These are phyloP conservation scores for Lophiostoma macrostomum DNA, from an alignment of 495 filamentous ascomycete species.

Conservation along the genomic window DNA sequence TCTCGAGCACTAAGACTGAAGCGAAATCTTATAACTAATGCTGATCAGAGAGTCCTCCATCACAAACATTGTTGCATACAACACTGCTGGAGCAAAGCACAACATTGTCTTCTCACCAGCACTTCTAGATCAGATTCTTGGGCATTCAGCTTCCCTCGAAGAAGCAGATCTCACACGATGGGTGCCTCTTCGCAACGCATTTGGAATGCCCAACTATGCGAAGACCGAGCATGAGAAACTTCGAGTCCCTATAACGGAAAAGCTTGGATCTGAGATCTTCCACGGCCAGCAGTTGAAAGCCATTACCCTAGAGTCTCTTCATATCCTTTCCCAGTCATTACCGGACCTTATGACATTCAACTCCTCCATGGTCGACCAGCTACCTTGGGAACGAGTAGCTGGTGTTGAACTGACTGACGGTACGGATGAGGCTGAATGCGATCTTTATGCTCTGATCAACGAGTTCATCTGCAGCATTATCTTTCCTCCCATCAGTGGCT, in stretches of 20 bases:
- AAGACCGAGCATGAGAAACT: constrained; percentile 39
- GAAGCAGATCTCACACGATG: constrained; percentile 41
- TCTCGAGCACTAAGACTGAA: constrained; percentile 4
- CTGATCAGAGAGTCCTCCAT: constrained; percentile 40
- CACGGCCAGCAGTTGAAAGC: constrained; percentile 46
- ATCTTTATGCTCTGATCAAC: constrained; percentile 46
- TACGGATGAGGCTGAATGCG: constrained; percentile 29
- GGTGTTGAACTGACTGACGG: constrained; percentile 36
- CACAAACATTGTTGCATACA: constrained; percentile 52
- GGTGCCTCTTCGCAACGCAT: constrained; percentile 49
- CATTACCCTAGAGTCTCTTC: constrained; percentile 39
- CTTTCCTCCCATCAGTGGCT: constrained; percentile 54
- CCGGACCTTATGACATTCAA: constrained; percentile 57
- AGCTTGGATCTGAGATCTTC: constrained; percentile 44
- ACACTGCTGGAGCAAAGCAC: constrained; percentile 49
- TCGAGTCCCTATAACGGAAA: constrained; percentile 41
- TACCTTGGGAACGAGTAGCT: constrained; percentile 57
- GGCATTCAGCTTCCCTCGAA: constrained; percentile 37
- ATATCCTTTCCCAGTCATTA: constrained; percentile 44
- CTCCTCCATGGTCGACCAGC: constrained; percentile 59
- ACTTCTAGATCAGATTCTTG: constrained; percentile 48
- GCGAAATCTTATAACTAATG: neutral
- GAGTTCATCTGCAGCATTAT: constrained; percentile 53
- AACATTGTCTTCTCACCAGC: constrained; percentile 52
- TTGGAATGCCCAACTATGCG: constrained; percentile 44